Evolutionary conservation across 495 filamentous ascomycete genomes (phyloP).

Genomic region (Penicillium dipodomyicola): DNA sequence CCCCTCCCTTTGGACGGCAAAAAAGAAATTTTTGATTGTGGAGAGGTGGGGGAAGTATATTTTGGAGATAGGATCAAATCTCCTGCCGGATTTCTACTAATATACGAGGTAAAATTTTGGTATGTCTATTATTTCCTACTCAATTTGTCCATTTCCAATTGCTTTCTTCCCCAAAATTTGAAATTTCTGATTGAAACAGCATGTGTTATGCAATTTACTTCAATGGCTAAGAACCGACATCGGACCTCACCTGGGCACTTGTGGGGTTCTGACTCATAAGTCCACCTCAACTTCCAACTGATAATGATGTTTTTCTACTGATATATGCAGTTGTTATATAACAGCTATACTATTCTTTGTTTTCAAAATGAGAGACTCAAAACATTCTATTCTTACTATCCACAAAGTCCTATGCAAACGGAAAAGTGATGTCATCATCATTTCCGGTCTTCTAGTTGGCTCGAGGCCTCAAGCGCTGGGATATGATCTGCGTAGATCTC

Average conservation of each 20-base stretch:
- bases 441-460: neutral
- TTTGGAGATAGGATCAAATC: neutral
- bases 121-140: neutral
- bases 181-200: neutral
- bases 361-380: neutral
- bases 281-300: neutral
- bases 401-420: neutral
- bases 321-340: neutral
- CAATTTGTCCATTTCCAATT: conserved; percentile 3
- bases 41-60: conserved; percentile 15
- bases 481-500: neutral
- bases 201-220: neutral
- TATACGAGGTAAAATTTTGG: neutral
- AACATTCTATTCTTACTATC: neutral
- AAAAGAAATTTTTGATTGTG: conserved; percentile 26
- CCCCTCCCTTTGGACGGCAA: conserved; percentile 25
- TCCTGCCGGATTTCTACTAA: no score
- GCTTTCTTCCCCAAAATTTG: neutral
- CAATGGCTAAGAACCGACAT: conserved; percentile 3
- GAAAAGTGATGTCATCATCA: neutral
- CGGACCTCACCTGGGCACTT: conserved; percentile 2
- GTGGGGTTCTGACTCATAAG: conserved; percentile 12
- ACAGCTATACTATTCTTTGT: neutral
- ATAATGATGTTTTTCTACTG: neutral
- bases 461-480: neutral